Base-by-base conservation (phyloP, 305 asterid species). In the Solanum chacoense region DNA sequence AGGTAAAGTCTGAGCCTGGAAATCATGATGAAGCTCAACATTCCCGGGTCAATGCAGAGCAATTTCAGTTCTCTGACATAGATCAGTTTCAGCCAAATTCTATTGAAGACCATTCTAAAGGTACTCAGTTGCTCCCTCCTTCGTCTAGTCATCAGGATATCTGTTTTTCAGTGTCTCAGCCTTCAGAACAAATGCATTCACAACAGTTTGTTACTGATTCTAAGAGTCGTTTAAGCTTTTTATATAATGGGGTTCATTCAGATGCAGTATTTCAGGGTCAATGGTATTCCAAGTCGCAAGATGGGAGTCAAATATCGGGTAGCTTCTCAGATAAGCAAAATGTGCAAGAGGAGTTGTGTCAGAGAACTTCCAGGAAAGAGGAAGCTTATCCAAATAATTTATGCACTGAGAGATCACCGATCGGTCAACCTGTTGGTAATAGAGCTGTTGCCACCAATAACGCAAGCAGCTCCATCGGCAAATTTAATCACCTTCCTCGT, bases 341-440 rank as follows among this genome's bases (percentile, higher is more conserved):
- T 84, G 91, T 91, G 87, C 96, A 93, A 80, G 92, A 93, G 83
- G 98, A 95, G 87, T 93, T 93, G 88, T 92, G 90, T 91, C 96
- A 93, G 90, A 92, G 96, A 90, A 89, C 94, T 88, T 91, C 91
- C 29, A 93, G 95, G 88, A 93, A 92, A 90, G 95, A 93, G 89
- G 95, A 93, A 89, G 98, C 97, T 42, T 95, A 94, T 76, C 94
- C 90, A 90, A 96, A 94, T 89, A 94, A 91, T 90, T 90, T 95
- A 85, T 92, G 97, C 84, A 93, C 96, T 1, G 96, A 94, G 89
- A 96, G 94, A 88, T 93, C 95, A 84, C 89, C 92, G 24, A 92
- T 90, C 89, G 92, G 93, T 80, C 97, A 94, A 83, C 89, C 96
- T 88, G 93, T 88, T 91, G 89, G 89, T 86, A 89, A 92, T 78